Conservation (phyloP, 1,284 basidiomycete genomes). For the Cryptococcus hybrid region DNA sequence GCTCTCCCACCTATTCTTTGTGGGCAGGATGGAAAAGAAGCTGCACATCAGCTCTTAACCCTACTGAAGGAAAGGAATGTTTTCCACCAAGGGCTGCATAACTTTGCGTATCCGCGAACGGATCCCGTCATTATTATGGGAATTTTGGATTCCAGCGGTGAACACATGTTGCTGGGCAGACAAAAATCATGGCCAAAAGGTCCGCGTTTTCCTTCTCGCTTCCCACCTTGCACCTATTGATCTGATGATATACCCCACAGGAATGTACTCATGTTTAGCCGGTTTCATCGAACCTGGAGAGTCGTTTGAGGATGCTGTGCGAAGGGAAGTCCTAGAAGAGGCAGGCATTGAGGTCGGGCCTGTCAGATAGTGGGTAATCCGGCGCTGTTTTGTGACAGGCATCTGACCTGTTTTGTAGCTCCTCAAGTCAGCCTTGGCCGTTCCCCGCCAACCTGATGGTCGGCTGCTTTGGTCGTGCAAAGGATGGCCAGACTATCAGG, state of each 20-base stretch:
- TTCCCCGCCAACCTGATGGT: constrained; percentile 89
- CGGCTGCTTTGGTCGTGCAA: constrained; percentile 71
- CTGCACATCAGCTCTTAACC: constrained; percentile 62
- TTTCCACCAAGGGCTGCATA: constrained; percentile 70
- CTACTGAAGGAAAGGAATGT: constrained; percentile 33
- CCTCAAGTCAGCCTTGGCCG: constrained; percentile 58
- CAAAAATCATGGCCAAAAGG: constrained; percentile 56
- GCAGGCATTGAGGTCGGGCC: constrained; percentile 82
- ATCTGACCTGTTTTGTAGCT: constrained; percentile 19
- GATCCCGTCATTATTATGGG: constrained; percentile 90
- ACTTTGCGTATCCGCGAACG: constrained; percentile 83
- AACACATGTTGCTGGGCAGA: constrained; percentile 80
- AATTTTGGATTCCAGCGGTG: constrained; percentile 70
- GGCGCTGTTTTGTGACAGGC: too few species aligned
- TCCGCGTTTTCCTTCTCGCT: constrained; percentile 21
- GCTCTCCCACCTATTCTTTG: constrained; percentile 73
- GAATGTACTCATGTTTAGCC: constrained; percentile 78
- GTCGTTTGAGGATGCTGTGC: constrained; percentile 90
- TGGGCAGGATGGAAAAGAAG: constrained; percentile 96
- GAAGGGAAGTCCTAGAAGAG: constrained; percentile 92
- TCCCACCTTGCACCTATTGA: not conserved
- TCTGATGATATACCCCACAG: constrained; percentile 3
- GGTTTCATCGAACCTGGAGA: constrained; percentile 95
- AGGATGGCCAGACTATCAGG: constrained; percentile 71
- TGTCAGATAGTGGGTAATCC: constrained; percentile 63